These are phyloP conservation scores for Pseudopithomyces maydicus DNA, from an alignment of 2,329 filamentous ascomycete genomes.

Conservation along the genomic window DNA sequence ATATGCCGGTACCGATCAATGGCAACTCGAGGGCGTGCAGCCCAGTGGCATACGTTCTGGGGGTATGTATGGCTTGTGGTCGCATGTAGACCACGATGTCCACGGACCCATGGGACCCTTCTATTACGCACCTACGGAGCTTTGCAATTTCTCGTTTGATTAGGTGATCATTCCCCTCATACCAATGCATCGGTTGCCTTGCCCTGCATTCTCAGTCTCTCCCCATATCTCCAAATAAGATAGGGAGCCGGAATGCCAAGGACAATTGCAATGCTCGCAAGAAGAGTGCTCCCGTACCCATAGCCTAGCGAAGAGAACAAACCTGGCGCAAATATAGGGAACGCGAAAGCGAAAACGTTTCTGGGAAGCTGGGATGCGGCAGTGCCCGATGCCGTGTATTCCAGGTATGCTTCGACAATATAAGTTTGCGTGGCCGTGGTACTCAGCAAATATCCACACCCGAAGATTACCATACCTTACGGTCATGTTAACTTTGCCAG, in stretches of 20 bases:
- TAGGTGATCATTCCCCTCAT: neutral
- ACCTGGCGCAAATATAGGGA: constrained; percentile 44
- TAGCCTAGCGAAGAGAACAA: constrained; percentile 40
- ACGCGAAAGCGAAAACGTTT: constrained; percentile 31
- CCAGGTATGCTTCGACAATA: constrained; percentile 62
- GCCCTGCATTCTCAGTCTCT: constrained; percentile 47
- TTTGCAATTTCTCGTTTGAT: constrained; percentile 7
- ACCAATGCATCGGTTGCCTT: neutral
- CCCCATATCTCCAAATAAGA: constrained; percentile 54
- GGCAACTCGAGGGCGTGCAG: constrained; percentile 32
- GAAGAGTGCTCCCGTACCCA: constrained; percentile 37
- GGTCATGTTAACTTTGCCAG: neutral
- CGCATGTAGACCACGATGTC: constrained; percentile 25
- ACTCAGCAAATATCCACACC: constrained; percentile 36
- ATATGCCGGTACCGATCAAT: constrained; percentile 28
- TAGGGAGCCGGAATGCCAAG: constrained; percentile 49
- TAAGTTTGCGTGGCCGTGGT: constrained; percentile 59
- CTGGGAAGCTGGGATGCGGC: constrained; percentile 49
- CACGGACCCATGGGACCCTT: constrained; percentile 24
- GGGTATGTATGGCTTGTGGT: constrained; percentile 31
- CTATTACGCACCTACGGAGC: constrained; percentile 17
- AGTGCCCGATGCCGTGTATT: constrained; percentile 63
- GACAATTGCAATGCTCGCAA: constrained; percentile 26
- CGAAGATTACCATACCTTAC: constrained; percentile 48
- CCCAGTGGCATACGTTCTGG: constrained; percentile 28